Evolutionary conservation across 2,329 filamentous ascomycete species (phyloP).

Genomic region (Cryphonectria carpinicola): DNA sequence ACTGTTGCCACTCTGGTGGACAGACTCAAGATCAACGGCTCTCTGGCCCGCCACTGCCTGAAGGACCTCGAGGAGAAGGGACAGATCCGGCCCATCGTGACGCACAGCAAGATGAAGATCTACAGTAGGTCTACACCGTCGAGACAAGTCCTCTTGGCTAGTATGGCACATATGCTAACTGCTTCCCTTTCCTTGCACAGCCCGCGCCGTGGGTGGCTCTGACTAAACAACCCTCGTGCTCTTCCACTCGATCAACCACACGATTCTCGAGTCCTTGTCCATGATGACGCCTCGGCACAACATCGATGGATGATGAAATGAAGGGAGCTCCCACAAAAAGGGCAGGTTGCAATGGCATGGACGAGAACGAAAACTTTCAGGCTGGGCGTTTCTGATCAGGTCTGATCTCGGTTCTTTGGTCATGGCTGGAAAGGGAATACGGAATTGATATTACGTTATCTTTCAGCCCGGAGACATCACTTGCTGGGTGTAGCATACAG

Average conservation of each 20-base stretch:
- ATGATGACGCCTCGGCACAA: conserved; percentile 23
- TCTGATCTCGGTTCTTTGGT: conserved; percentile 30
- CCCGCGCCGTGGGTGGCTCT: conserved; percentile 63
- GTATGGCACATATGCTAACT: conserved; percentile 36
- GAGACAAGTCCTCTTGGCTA: neutral
- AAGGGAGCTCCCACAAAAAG: conserved; percentile 20
- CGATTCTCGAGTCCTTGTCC: conserved; percentile 32
- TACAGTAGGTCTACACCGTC: conserved; percentile 70
- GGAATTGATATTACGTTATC: conserved; percentile 29
- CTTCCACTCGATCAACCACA: conserved; percentile 24
- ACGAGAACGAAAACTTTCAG: conserved; percentile 25
- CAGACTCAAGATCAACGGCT: conserved; percentile 99
- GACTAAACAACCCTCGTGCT: conserved; percentile 41
- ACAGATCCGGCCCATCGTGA: conserved; percentile 96
- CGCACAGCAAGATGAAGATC: conserved; percentile 97
- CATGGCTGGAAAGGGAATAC: conserved; percentile 38
- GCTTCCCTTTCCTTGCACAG: conserved; percentile 40
- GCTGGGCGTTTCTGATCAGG: conserved; percentile 33
- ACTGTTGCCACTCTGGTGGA: conserved; percentile 98
- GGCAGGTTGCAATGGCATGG: conserved; percentile 24
- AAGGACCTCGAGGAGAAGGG: conserved; percentile 96
- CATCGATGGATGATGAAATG: conserved; percentile 26
- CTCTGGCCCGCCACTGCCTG: conserved; percentile 86
- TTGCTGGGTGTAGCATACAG: conserved; percentile 39
- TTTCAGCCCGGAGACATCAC: conserved; percentile 26